Evolutionary conservation across 345 rosid genomes (phyloP).

Genomic region (Sisymbrium altissimum): DNA sequence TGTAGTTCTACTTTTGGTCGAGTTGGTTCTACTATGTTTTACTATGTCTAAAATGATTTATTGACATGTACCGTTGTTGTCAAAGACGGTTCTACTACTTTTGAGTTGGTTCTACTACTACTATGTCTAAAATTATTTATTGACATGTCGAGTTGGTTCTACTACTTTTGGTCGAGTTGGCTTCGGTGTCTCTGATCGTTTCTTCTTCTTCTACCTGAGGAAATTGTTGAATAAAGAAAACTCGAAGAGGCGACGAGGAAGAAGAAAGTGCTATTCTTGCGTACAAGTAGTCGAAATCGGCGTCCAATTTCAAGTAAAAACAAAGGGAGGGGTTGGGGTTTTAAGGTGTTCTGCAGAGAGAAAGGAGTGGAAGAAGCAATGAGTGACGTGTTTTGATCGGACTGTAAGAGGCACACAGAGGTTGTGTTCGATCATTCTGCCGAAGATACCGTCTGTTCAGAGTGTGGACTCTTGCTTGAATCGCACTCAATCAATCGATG

Average conservation of each 20-base stretch:
- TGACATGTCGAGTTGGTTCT: too few relatives aligned
- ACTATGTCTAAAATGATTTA: too few relatives aligned
- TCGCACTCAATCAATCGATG: conserved; percentile 96
- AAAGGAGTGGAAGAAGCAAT: conserved; percentile 25
- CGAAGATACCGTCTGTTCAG: conserved; percentile 97
- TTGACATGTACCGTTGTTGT: too few relatives aligned
- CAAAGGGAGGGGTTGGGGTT: neutral
- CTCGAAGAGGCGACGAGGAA: neutral
- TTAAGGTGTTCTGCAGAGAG: neutral
- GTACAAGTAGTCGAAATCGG: neutral
- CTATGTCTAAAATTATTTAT: too few relatives aligned
- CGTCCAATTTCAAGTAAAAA: neutral
- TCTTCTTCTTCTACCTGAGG: too few relatives aligned
- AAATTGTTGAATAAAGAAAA: neutral
- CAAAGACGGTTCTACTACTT: too few relatives aligned
- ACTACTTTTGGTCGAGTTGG: too few relatives aligned
- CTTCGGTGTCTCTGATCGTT: too few relatives aligned
- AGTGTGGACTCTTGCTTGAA: conserved; percentile 92
- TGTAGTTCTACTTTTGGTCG: too few relatives aligned
- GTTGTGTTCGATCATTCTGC: conserved; percentile 95
- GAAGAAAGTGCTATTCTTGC: neutral
- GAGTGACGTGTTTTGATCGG: conserved; percentile 80
- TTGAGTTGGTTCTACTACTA: too few relatives aligned
- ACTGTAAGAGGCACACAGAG: conserved; percentile 84
- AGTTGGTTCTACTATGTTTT: too few relatives aligned